Evolutionary conservation across 495 filamentous ascomycete species (phyloP), one percentile per base, ranked within the genome.

Genomic region (Penicillium cataractarum): DNA sequence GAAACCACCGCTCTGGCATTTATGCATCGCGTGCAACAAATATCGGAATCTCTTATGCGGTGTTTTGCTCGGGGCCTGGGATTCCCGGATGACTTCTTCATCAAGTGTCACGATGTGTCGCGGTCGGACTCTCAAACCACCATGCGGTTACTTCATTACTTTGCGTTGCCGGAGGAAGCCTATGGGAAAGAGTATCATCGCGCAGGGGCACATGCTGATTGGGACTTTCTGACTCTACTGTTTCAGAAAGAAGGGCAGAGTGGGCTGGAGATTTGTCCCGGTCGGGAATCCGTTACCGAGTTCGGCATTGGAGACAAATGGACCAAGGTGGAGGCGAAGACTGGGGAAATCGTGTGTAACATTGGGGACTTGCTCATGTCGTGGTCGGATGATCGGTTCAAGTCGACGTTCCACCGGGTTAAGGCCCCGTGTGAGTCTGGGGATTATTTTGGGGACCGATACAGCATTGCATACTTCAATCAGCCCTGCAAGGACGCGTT

Each of bases 331-430:
- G 82, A 85, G 68, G 80, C 84, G 1, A 70, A 67, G 4, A 78
- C 76, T 0, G 86, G 83, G 0, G 85, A 86, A 62, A 86, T 88
- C 52, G 84, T 88, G 13, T 88, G 85, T 63, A 90, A 89, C 65
- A 88, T 89, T 60, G 87, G 87, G 15, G 87, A 89, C 68, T 75
- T 89, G 65, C 78, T 90, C 29, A 89, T 90, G 86, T 83, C 78
- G 15, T 89, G 87, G 86, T 87, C 82, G 50, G 87, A 89, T 64
- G 88, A 89, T 67, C 80, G 86, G 32, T 88, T 90, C 73, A 89
- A 89, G 72, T 86, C 82, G 46, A 86, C 83, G 0, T 86, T 87
- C 55, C 87, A 88, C 63, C 81, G 86, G 1, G 84, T 87, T 32
- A 84, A 83, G 73, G 84, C 86, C 40, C 85, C 86, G 12, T 76